Evolutionary conservation across 345 rosid genomes (phyloP).

Genomic region (Carallia pectinifolia): DNA sequence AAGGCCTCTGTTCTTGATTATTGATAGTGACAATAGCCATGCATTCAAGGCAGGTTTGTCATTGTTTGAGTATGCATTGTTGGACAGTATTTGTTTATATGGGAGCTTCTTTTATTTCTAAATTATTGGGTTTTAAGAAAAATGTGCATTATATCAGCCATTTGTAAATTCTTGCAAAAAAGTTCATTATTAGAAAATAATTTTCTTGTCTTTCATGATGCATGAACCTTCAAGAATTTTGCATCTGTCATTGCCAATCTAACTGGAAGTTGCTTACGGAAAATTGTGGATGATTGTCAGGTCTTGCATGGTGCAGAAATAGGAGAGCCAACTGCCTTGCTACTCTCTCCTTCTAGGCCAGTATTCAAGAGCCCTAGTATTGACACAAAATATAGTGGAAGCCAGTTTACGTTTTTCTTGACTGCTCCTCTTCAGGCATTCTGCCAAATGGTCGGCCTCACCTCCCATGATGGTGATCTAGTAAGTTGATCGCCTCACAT

Average conservation of each 20-base stretch:
- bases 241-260: too few relatives aligned
- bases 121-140: not conserved
- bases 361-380: constrained; percentile 45
- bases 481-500: constrained; percentile 40
- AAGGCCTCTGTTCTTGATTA: constrained; percentile 85
- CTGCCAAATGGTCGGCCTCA: constrained; percentile 71
- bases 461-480: constrained; percentile 38
- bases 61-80: constrained; percentile 47
- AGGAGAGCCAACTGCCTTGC: constrained; percentile 83
- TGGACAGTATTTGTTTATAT: constrained; percentile 6
- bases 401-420: constrained; percentile 92
- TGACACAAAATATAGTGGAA: constrained; percentile 47
- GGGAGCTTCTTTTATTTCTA: not conserved
- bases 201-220: too few relatives aligned
- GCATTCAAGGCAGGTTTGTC: constrained; percentile 99
- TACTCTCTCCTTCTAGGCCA: constrained; percentile 82
- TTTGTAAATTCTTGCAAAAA: too few relatives aligned
- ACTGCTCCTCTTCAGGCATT: constrained; percentile 90
- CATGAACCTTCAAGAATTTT: too few relatives aligned
- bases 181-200: too few relatives aligned
- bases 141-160: too few relatives aligned
- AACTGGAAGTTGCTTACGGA: constrained; percentile 14
- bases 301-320: constrained; percentile 82
- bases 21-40: constrained; percentile 95
- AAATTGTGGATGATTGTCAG: constrained; percentile 41